Conservation (phyloP, 2,329 filamentous ascomycete species). For the Diaporthe citri region DNA sequence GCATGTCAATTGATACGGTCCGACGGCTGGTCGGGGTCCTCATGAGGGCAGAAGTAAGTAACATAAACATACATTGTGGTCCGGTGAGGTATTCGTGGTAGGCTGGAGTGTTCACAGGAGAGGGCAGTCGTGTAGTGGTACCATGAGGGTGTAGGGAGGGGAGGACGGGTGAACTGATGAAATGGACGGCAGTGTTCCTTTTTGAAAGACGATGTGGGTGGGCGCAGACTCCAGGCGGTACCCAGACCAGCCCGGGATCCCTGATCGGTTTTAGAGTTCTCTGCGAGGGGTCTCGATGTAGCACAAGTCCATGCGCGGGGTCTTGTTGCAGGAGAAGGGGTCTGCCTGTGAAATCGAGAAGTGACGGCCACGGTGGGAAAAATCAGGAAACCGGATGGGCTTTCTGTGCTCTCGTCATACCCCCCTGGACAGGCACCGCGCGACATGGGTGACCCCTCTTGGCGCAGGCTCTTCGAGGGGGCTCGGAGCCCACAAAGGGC, state of each 20-base stretch:
- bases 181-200: conserved; percentile 30
- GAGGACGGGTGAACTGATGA: neutral
- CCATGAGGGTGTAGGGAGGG: conserved; percentile 21
- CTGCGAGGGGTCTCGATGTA: neutral
- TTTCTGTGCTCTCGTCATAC: conserved; percentile 26
- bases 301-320: conserved; percentile 15
- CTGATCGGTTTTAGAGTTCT: conserved; percentile 30
- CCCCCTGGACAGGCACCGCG: conserved; percentile 11
- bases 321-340: neutral
- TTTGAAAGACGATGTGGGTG: conserved; percentile 29
- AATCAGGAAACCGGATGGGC: conserved; percentile 23
- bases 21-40: neutral
- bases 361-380: neutral
- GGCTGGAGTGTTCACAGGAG: neutral
- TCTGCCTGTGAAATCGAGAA: conserved; percentile 10
- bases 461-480: conserved; percentile 5
- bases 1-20: conserved; percentile 1
- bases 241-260: conserved; percentile 22
- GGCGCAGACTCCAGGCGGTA: conserved; percentile 22
- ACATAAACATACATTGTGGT: conserved; percentile 14
- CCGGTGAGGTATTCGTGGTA: neutral
- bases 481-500: neutral
- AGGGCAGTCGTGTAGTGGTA: neutral
- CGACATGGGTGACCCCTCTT: conserved; percentile 7
- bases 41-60: neutral